These are phyloP conservation scores for Mediolabrus comicus DNA, from an alignment of 108 stramenopile species.

Conservation along the genomic window DNA sequence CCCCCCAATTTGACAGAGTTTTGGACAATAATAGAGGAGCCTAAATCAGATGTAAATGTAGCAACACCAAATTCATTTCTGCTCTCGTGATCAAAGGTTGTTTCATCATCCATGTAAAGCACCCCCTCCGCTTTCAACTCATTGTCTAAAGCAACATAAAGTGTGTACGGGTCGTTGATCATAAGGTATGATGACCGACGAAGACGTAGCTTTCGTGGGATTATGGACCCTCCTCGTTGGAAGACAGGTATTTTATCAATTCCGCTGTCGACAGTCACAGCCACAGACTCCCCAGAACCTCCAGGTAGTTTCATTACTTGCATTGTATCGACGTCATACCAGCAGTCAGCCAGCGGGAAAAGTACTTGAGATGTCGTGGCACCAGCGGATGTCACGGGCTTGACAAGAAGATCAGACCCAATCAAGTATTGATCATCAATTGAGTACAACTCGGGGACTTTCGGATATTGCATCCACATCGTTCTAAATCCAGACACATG, in stretches of 20 bases:
- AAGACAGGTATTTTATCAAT: constrained; percentile 91
- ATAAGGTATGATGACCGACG: constrained; percentile 89
- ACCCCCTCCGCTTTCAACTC: constrained; percentile 66
- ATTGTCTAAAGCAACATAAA: constrained; percentile 89
- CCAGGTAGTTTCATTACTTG: constrained; percentile 47
- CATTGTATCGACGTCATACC: constrained; percentile 91
- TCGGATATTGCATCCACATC: constrained; percentile 93
- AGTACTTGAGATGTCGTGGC: constrained; percentile 67
- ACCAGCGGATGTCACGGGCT: constrained; percentile 90
- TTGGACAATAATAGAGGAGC: constrained; percentile 29
- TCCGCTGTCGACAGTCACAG: constrained; percentile 63
- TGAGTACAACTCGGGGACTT: constrained; percentile 55
- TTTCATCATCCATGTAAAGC: constrained; percentile 98
- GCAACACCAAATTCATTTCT: constrained; percentile 65
- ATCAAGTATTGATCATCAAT: constrained; percentile 92
- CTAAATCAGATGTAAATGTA: constrained; percentile 55
- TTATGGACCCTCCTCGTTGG: constrained; percentile 89
- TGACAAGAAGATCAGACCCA: constrained; percentile 96
- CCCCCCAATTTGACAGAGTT: constrained; percentile 54
- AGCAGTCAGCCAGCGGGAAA: constrained; percentile 76
- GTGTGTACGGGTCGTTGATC: constrained; percentile 95
- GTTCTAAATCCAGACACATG: constrained; percentile 43
- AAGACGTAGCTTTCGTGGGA: constrained; percentile 91
- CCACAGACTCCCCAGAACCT: constrained; percentile 23
- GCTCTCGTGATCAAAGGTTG: constrained; percentile 78